Percentiles rank a stretch among this genome's conserved stretches.
phyloP scores from a whole-genome alignment of 805 yeast species.

The Yamadazyma kitorensis region DNA sequence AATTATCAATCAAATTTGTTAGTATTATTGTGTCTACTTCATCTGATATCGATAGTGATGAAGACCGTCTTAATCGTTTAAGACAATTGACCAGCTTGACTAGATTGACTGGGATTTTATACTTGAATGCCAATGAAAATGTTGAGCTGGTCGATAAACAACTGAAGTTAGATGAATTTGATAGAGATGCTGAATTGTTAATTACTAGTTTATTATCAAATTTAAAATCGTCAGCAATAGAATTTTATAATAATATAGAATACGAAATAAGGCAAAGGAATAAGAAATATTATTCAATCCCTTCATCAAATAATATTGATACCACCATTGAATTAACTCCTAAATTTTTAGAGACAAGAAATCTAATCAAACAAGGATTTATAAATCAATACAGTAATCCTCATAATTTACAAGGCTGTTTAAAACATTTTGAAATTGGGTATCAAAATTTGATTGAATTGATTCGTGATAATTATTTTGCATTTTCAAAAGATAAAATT shows the following conservation, averaged over 20 bases:
- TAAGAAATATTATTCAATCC: constrained; percentile 36
- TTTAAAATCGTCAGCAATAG: constrained; percentile 25
- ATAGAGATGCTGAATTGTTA: constrained; percentile 29
- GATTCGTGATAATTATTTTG: constrained; percentile 12
- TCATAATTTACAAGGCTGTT: constrained; percentile 28
- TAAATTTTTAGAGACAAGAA: constrained; percentile 35
- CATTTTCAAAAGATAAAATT: constrained; percentile 10
- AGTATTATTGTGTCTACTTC: constrained; percentile 22
- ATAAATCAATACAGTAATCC: constrained; percentile 32
- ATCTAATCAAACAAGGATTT: constrained; percentile 34
- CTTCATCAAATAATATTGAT: constrained; percentile 22
- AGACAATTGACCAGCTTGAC: constrained; percentile 30
- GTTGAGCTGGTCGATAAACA: too few relatives aligned
- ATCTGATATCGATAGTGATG: constrained; percentile 14
- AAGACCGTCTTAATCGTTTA: constrained; percentile 21
- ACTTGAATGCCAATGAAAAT: constrained; percentile 15
- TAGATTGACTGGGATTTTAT: constrained; percentile 27
- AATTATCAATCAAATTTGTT: constrained; percentile 17
- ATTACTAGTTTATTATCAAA: constrained; percentile 28
- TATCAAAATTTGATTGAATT: constrained; percentile 30
- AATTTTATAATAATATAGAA: constrained; percentile 34
- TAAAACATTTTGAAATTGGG: constrained; percentile 29
- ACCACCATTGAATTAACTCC: constrained; percentile 34
- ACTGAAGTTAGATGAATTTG: constrained; percentile 12
- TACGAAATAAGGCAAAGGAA: constrained; percentile 29